Conservation (phyloP, 148 eudicot species). For the Pharnaceum exiguum region DNA sequence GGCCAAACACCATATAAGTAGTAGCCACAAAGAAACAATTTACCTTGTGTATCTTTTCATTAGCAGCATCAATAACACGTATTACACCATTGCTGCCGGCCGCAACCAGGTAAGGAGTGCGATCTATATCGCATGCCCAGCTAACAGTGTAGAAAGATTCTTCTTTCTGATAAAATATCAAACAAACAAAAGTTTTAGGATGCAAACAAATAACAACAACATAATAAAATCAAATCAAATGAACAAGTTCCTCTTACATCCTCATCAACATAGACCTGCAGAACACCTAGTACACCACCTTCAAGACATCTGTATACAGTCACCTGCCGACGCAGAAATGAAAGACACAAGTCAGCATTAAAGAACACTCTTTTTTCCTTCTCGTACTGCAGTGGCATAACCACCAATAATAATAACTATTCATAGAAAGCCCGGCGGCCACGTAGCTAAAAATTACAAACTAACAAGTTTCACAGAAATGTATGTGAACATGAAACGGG, state of each 20-base stretch:
- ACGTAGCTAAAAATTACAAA: no score
- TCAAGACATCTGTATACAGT: conserved; percentile 91
- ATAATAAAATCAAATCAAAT: background rate
- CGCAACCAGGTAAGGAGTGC: conserved; percentile 83
- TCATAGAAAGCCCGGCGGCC: no score
- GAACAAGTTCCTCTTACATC: conserved; percentile 53
- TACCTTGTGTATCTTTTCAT: conserved; percentile 91
- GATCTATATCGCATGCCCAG: conserved; percentile 89
- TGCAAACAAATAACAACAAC: background rate
- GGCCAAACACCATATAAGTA: no score
- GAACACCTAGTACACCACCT: conserved; percentile 88
- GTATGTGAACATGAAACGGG: no score
- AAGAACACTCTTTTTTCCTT: no score
- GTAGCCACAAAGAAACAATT: no score
- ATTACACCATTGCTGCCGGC: conserved; percentile 92
- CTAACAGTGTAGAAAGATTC: conserved; percentile 94
- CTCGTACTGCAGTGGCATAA: no score
- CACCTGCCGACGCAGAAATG: conserved; percentile 39
- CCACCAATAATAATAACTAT: no score
- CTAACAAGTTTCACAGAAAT: no score
- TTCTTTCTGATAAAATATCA: conserved; percentile 72
- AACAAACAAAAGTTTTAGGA: background rate
- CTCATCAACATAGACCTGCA: conserved; percentile 90
- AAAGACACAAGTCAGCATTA: no score
- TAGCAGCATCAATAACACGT: conserved; percentile 83